These are phyloP conservation scores for Tremella mesenterica DNA, from an alignment of 768 basidiomycete species.

Conservation along the genomic window DNA sequence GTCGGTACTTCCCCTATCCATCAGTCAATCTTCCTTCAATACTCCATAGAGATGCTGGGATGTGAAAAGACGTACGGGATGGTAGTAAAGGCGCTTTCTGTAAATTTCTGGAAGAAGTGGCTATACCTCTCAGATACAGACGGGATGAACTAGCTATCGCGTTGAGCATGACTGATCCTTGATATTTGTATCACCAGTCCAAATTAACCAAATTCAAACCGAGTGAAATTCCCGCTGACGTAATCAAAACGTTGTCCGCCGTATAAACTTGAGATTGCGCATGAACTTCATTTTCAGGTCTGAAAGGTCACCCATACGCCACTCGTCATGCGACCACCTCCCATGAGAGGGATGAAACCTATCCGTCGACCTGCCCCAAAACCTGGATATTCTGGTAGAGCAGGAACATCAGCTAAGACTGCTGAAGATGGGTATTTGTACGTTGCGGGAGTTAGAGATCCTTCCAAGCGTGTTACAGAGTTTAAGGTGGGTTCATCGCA, in stretches of 20 bases:
- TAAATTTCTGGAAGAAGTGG: conserved; percentile 1
- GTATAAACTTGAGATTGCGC: no score
- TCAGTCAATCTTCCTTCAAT: background rate
- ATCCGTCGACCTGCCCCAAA: background rate
- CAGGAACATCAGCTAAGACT: conserved; percentile 22
- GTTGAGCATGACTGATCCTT: no score
- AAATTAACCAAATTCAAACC: no score
- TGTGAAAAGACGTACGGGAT: conserved; percentile 2
- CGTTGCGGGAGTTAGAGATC: conserved; percentile 38
- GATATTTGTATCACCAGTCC: no score
- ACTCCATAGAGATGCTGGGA: no score
- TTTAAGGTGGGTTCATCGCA: conserved; percentile 23
- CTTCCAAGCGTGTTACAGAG: conserved; percentile 32
- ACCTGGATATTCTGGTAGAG: conserved; percentile 7
- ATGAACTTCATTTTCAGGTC: no score
- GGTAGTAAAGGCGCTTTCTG: conserved; percentile 9
- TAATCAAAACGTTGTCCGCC: no score
- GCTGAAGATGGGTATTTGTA: conserved; percentile 33
- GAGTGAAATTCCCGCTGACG: no score
- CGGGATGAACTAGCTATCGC: no score
- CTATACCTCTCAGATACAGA: background rate
- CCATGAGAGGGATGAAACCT: background rate
- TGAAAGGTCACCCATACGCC: no score
- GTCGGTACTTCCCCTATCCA: conserved; percentile 21
- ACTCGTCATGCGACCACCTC: no score